phyloP scores from a whole-genome alignment of 805 yeast genomes.

The Metschnikowia cerradonensis region DNA sequence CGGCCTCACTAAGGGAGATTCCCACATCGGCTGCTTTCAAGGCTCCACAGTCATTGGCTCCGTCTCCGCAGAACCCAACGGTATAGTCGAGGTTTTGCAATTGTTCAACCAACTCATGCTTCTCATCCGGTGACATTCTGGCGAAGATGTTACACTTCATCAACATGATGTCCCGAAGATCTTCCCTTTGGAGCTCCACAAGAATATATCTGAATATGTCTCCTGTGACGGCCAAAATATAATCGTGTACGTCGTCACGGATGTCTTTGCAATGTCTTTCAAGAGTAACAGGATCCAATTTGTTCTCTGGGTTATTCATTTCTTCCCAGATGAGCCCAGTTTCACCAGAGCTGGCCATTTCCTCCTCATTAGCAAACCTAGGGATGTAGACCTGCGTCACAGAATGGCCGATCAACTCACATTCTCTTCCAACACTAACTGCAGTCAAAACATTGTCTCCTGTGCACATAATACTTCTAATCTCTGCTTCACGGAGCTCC shows the following conservation, averaged over 20 bases:
- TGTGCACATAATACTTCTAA: slow-evolving; percentile 92
- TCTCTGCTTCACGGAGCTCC: slow-evolving; percentile 59
- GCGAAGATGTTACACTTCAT: slow-evolving; percentile 80
- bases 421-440: slow-evolving; percentile 85
- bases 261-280: slow-evolving; percentile 35
- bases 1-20: slow-evolving; percentile 92
- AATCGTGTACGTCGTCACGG: slow-evolving; percentile 31
- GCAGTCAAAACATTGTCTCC: slow-evolving; percentile 97
- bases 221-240: slow-evolving; percentile 84
- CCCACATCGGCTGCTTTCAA: slow-evolving; percentile 97
- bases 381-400: slow-evolving; percentile 50
- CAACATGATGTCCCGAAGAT: slow-evolving; percentile 52
- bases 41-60: slow-evolving; percentile 99
- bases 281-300: slow-evolving; percentile 62
- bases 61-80: slow-evolving; percentile 98
- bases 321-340: slow-evolving; percentile 63
- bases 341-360: slow-evolving; percentile 16
- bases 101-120: slow-evolving; percentile 89
- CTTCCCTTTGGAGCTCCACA: slow-evolving; percentile 44
- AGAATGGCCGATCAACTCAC: slow-evolving; percentile 54
- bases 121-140: slow-evolving; percentile 98
- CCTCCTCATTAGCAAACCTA: slow-evolving; percentile 38
- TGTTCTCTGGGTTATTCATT: slow-evolving; percentile 52
- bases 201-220: slow-evolving; percentile 80
- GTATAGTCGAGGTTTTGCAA: slow-evolving; percentile 83